Base-by-base conservation (phyloP, 257 asterid genomes). In the Scutellaria barbata region DNA sequence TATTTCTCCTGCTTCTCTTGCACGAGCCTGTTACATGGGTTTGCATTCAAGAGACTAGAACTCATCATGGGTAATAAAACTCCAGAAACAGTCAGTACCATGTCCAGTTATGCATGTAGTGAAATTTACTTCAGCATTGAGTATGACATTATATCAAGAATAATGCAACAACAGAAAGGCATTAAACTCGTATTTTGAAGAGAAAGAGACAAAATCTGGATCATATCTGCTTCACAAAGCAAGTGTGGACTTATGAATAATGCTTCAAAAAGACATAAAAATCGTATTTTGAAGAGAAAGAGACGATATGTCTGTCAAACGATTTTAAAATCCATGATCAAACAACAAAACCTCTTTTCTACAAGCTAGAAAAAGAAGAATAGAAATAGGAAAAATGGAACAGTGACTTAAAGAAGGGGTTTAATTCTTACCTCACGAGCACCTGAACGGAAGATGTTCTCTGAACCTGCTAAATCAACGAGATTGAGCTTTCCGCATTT, bases 1-100 rank as follows among this genome's bases (percentile, higher is more conserved):
- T 79, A 91, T 89, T 79, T 91, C 96, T 69, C 97, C 97, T 4
- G 96, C 97, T 84, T 91, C 97, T 78, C 97, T 84, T 72, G 97
- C 97, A 77, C 96, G 97, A 47, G 82, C 90, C 97, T 89, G 88
- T 55, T 40, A 63, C 18, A 48, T 42, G 11, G 56, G 14, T 22
- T 62, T 67, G 30, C 61, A 66, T 33, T 17, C 62, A 60, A 60
- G 30, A 68, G 10, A 48, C 25, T 52, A 74, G 16, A 20, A 48
- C 10, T 67, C 17, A 9, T 17, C 8, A 48, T 63, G 70, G 8
- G 41, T 11, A 37, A 18, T 25, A 50, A 54, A 40, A 56, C 50
- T 37, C 13, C 63, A 70, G 7, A 43, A 70, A 25, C 10, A 18
- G 66, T 45, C 22, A 4, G 52, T 25, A 57, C 40, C 39, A 33